Conservation (phyloP, 768 basidiomycete species). For the Termitomyces sp. region DNA sequence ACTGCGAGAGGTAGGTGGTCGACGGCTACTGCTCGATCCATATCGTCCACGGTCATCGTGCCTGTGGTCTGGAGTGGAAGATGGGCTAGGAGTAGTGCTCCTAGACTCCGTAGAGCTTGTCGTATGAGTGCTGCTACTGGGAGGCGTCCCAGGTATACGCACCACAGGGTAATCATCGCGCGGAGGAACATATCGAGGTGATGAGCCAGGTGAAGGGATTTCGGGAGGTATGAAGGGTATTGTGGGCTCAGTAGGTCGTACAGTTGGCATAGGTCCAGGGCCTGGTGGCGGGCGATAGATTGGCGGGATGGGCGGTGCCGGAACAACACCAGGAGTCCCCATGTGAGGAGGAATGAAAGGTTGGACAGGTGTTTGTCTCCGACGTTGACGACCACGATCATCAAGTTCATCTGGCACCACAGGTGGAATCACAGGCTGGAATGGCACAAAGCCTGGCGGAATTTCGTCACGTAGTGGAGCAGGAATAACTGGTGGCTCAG, state of each 20-base stretch:
- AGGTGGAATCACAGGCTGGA: slow-evolving; percentile 34
- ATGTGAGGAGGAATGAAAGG: slow-evolving; percentile 15
- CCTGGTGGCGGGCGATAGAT: not conserved
- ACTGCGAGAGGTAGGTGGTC: slow-evolving; percentile 3
- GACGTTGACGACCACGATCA: not conserved
- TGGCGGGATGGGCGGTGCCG: slow-evolving; percentile 21
- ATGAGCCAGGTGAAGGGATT: not conserved
- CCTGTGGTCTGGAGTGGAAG: not conserved
- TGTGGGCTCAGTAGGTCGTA: not conserved
- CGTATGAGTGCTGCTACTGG: not conserved
- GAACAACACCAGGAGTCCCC: not conserved
- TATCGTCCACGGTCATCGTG: not conserved
- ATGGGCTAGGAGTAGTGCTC: slow-evolving; percentile 1
- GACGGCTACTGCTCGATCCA: slow-evolving; percentile 3
- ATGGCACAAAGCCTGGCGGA: slow-evolving; percentile 21
- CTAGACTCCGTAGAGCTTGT: not conserved
- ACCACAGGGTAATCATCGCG: slow-evolving; percentile 1
- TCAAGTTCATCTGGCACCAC: slow-evolving; percentile 14
- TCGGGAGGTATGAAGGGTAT: slow-evolving; percentile 16
- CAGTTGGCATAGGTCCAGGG: slow-evolving; percentile 19
- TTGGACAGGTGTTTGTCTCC: slow-evolving; percentile 2
- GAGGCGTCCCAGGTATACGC: not conserved
- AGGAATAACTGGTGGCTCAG: slow-evolving; percentile 12
- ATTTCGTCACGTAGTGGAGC: slow-evolving; percentile 7
- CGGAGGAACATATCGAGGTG: slow-evolving; percentile 3